Evolutionary conservation across 169 alveolate genomes (phyloP).

Genomic region (Condylostoma magnum): DNA sequence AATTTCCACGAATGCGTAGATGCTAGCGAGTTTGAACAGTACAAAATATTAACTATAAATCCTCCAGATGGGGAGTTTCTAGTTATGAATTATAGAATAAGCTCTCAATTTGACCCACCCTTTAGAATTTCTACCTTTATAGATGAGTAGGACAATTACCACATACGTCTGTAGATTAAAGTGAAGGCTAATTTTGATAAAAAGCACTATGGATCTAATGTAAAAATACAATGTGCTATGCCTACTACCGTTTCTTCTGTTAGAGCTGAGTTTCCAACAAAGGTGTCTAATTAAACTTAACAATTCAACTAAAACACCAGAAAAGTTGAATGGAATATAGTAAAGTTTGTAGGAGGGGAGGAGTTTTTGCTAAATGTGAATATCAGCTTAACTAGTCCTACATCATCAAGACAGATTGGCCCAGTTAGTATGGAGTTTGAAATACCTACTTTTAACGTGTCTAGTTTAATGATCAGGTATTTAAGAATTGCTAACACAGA

Average conservation of each 20-base stretch:
- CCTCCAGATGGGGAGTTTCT: conserved; percentile 97
- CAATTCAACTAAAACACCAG: conserved; percentile 45
- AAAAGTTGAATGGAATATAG: conserved; percentile 87
- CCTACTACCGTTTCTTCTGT: conserved; percentile 38
- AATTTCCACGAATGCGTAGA: conserved; percentile 95
- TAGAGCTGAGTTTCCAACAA: conserved; percentile 46
- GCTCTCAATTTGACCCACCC: conserved; percentile 75
- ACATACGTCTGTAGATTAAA: conserved; percentile 78
- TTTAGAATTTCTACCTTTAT: conserved; percentile 71
- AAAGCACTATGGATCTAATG: conserved; percentile 35
- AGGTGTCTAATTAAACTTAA: background rate
- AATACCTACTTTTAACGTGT: conserved; percentile 95
- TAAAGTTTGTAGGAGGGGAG: conserved; percentile 85
- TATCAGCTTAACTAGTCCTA: conserved; percentile 7
- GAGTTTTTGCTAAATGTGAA: background rate
- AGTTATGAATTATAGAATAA: conserved; percentile 93
- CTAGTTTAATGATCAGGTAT: conserved; percentile 89
- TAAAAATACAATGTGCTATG: background rate
- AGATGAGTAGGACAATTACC: conserved; percentile 60
- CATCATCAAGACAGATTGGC: conserved; percentile 24
- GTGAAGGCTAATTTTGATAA: conserved; percentile 88
- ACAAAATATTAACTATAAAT: conserved; percentile 81
- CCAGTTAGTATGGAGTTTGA: conserved; percentile 51
- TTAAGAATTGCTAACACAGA: conserved; percentile 86
- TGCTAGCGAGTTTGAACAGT: conserved; percentile 82